Conservation (phyloP, 371 early-diverging fungal genomes). For the Conidiobolus incongruus region DNA sequence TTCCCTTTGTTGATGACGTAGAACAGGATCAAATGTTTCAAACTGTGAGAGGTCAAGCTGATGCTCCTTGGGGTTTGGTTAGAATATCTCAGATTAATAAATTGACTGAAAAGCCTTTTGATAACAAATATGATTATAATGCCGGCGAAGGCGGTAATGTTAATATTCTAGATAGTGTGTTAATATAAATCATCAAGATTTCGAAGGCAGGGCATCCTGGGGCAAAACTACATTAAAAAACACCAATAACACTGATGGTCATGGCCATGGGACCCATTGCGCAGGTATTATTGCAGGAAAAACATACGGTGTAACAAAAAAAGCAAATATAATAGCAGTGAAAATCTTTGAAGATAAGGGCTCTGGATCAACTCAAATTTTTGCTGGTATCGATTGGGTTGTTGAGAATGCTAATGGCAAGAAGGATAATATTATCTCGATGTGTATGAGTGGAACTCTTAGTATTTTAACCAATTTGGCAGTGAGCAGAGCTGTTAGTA, state of each 20-base stretch:
- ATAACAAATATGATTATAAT: conserved; percentile 15
- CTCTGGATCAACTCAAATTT: conserved; percentile 8
- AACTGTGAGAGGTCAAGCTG: neutral
- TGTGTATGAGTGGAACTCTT: neutral
- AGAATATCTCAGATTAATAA: neutral
- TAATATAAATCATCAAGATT: conserved; percentile 42
- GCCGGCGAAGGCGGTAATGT: conserved; percentile 48
- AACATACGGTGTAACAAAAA: conserved; percentile 75
- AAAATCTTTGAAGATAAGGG: conserved; percentile 13
- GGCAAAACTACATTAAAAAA: conserved; percentile 12
- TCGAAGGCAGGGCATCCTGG: conserved; percentile 41
- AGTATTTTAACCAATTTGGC: neutral
- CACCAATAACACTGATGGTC: conserved; percentile 17
- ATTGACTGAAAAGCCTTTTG: neutral
- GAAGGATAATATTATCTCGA: neutral
- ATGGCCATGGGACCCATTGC: conserved; percentile 43
- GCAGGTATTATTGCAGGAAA: conserved; percentile 53
- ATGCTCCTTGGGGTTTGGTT: conserved; percentile 2
- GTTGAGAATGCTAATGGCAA: neutral
- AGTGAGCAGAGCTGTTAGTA: neutral
- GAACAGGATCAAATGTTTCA: neutral
- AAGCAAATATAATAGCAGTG: conserved; percentile 40
- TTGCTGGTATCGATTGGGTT: conserved; percentile 14
- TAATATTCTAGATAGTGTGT: no score
- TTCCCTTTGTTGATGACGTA: neutral